Base-by-base conservation (phyloP, 169 alveolate genomes). In the Eimeria zaria region DNA sequence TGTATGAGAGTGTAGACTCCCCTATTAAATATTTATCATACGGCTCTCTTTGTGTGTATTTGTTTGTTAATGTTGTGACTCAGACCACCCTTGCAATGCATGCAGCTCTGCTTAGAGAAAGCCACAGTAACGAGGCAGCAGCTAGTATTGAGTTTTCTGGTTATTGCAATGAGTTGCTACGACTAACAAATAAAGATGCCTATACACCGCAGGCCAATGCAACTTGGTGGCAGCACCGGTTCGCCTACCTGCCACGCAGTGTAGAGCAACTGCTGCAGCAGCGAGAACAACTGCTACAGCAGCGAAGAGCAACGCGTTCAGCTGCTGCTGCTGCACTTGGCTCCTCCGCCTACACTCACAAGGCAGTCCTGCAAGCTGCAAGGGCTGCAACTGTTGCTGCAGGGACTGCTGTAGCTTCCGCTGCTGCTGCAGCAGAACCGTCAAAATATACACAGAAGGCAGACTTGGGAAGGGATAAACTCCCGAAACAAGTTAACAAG, bases 51-150 rank as follows among this genome's bases (percentile, higher is more conserved):
- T 69, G 44, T 46, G 67, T 78, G 14, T 48, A 27, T 6, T 41
- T 5, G 3, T 55, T 9, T 55, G 36, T 24, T 41, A 48, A 46
- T 41, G 41, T 22, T 18, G n/a, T 2, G 46, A 2, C 73, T n/a
- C 93, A 87, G 93, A 24, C 8, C n/a, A 87, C 93, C 69, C 93
- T 87, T 30, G 93, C 30, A 39, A 87, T 87, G 93, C 93, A 87
- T 62, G 58, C 58, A n/a, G 81, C 93, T 62, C 41, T 87, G 16
- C 46, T 60, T 22, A 27, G 64, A 36, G 93, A 87, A 62, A 64
- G 93, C 81, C 60, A 67, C n/a, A 87, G 33, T 14, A 7, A 11
- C 55, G 78, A 33, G 33, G 62, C 36, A 6, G 51, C 22, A 39
- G 64, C 62, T 22, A 8, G 53, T 24, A 48, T 12, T 7, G 41